A percentile compares a stretch with the other conserved stretches of the same genome.
These are phyloP conservation scores for Gnaphalium uliginosum DNA, from an alignment of 129 eudicot genomes.

Conservation along the genomic window DNA sequence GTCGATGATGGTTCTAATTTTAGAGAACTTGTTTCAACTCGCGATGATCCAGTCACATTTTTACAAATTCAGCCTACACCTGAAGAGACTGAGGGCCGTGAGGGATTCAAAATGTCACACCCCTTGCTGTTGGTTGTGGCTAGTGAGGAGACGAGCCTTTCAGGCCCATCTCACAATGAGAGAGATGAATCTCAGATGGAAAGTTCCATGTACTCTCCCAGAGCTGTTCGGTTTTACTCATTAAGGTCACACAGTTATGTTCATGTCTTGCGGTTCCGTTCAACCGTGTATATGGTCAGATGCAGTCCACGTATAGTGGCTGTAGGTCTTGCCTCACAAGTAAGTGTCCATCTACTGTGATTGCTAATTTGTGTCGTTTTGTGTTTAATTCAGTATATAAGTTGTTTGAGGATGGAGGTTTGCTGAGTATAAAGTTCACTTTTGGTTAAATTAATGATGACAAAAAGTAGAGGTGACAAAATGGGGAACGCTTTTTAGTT, in stretches of 20 bases:
- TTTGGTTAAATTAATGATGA: slow-evolving; percentile 15
- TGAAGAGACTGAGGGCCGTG: slow-evolving; percentile 46
- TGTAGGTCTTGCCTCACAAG: slow-evolving; percentile 93
- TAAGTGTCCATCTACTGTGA: slow-evolving; percentile 38
- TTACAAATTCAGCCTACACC: slow-evolving; percentile 89
- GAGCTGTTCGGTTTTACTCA: slow-evolving; percentile 88
- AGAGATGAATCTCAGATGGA: slow-evolving; percentile 65
- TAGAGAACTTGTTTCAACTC: slow-evolving; percentile 78
- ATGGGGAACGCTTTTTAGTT: neutral
- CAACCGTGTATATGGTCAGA: slow-evolving; percentile 88
- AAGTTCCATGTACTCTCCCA: slow-evolving; percentile 54
- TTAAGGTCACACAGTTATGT: slow-evolving; percentile 81
- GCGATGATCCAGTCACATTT: slow-evolving; percentile 91
- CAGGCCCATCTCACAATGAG: slow-evolving; percentile 42
- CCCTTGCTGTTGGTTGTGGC: slow-evolving; percentile 92
- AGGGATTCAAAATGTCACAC: slow-evolving; percentile 72
- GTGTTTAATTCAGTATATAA: slow-evolving; percentile 10
- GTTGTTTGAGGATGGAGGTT: slow-evolving; percentile 16
- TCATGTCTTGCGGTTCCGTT: slow-evolving; percentile 76
- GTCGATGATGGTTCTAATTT: slow-evolving; percentile 86
- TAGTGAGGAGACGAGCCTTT: slow-evolving; percentile 59
- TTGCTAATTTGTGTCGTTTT: slow-evolving; percentile 1
- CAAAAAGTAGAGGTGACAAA: slow-evolving; percentile 21
- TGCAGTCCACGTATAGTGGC: slow-evolving; percentile 95
- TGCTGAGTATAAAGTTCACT: slow-evolving; percentile 10